A percentile compares a stretch with the other conserved stretches of the same genome.
Conservation (phyloP, 1,139 yeast species). For the Nadsonia commutata region DNA sequence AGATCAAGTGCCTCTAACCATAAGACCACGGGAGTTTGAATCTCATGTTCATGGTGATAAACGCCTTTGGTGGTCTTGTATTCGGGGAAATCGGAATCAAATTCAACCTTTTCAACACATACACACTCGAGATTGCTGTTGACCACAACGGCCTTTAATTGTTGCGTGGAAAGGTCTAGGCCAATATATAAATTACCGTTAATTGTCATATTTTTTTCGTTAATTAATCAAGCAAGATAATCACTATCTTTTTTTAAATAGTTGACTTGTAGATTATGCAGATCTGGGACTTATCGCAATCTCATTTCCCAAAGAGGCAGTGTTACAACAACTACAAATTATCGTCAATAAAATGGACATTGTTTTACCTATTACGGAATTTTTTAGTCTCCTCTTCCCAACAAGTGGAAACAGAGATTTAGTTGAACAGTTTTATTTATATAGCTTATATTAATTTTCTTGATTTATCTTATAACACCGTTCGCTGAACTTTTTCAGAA, state of each 20-base stretch:
- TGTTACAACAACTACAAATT: not conserved
- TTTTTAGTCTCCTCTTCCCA: not conserved
- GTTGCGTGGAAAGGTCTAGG: slow-evolving; percentile 82
- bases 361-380: not conserved
- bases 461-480: not conserved
- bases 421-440: not conserved
- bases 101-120: slow-evolving; percentile 50
- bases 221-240: no score
- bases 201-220: no score
- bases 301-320: no score
- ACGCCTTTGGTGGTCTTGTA: slow-evolving; percentile 67
- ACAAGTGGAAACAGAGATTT: not conserved
- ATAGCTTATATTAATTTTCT: not conserved
- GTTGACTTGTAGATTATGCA: not conserved
- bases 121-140: slow-evolving; percentile 38
- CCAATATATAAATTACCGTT: slow-evolving; percentile 27
- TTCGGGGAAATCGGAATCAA: slow-evolving; percentile 46
- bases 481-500: not conserved
- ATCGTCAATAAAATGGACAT: not conserved
- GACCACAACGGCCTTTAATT: slow-evolving; percentile 61
- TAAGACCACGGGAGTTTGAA: slow-evolving; percentile 69
- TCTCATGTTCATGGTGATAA: slow-evolving; percentile 25
- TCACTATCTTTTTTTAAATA: not conserved
- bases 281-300: not conserved
- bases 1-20: slow-evolving; percentile 77